A percentile compares a stretch with the other conserved stretches of the same genome.
These are phyloP conservation scores for Chaetoscypha palmicola DNA, from an alignment of 2,329 filamentous ascomycete species.

Conservation along the genomic window DNA sequence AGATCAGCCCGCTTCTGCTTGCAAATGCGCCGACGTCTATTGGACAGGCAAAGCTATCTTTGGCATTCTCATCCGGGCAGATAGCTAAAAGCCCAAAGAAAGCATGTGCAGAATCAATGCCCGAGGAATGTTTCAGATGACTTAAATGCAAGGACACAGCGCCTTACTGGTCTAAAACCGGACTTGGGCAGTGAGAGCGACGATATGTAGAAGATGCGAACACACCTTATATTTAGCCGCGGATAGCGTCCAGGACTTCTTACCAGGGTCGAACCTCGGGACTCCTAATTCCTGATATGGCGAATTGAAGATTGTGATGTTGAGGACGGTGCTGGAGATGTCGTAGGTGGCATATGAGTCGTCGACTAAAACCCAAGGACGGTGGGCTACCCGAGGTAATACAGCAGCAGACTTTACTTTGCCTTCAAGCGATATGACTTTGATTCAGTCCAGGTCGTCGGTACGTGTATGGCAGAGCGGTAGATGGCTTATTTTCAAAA, in stretches of 20 bases:
- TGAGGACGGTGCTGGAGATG: slow-evolving; percentile 1
- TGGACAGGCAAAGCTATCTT: slow-evolving; percentile 3
- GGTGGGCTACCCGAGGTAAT: too few relatives aligned
- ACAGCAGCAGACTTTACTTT: too few relatives aligned
- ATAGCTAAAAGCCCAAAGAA: background rate
- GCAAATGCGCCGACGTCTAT: slow-evolving; percentile 11
- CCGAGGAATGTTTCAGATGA: background rate
- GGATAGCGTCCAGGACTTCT: too few relatives aligned
- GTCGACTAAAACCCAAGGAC: background rate
- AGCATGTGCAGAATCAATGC: background rate
- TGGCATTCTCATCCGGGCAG: background rate
- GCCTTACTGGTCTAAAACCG: too few relatives aligned
- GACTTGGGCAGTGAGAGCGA: too few relatives aligned
- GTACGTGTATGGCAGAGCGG: too few relatives aligned
- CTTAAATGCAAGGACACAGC: too few relatives aligned
- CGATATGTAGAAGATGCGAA: too few relatives aligned
- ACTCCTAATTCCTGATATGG: background rate
- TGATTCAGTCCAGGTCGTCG: too few relatives aligned
- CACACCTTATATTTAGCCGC: too few relatives aligned
- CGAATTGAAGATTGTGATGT: slow-evolving; percentile 4
- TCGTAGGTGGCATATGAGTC: slow-evolving; percentile 1
- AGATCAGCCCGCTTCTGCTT: slow-evolving; percentile 3
- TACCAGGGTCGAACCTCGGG: too few relatives aligned
- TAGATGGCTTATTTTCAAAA: background rate
- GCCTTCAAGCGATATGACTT: too few relatives aligned